A percentile compares a stretch with the other conserved stretches of the same genome.
Conservation (phyloP, 1,284 basidiomycete species). For the Polyporus tsugae region DNA sequence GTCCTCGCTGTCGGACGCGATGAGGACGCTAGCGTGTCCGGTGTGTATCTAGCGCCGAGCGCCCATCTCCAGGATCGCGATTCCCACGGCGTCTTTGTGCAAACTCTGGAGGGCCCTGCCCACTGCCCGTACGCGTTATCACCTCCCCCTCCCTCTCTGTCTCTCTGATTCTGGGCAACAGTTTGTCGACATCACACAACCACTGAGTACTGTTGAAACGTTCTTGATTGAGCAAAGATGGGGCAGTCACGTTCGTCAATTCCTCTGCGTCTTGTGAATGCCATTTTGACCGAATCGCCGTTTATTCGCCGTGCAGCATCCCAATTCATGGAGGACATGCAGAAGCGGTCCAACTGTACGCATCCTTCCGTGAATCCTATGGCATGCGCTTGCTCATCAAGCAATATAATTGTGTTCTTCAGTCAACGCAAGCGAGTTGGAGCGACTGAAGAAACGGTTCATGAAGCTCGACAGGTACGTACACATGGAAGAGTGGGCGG, state of each 20-base stretch:
- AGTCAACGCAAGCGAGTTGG: constrained; percentile 94
- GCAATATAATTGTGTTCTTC: constrained; percentile 12
- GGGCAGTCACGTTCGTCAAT: constrained; percentile 77
- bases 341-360: constrained; percentile 91
- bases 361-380: not conserved
- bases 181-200: not conserved
- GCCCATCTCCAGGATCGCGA: constrained; percentile 12
- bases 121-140: constrained; percentile 26
- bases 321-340: constrained; percentile 95
- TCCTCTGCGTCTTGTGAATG: constrained; percentile 15
- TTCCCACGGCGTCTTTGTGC: constrained; percentile 36
- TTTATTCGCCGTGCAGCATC: constrained; percentile 62
- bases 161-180: not conserved
- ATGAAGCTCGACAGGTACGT: constrained; percentile 95
- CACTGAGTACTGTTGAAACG: constrained; percentile 1
- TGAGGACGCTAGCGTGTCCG: too few relatives aligned
- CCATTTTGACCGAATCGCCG: constrained; percentile 23
- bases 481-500: not conserved
- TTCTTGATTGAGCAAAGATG: constrained; percentile 50
- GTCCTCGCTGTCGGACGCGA: constrained; percentile 27
- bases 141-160: constrained; percentile 12
- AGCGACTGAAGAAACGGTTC: constrained; percentile 97
- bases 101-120: constrained; percentile 6
- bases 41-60: constrained; percentile 25
- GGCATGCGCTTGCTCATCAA: constrained; percentile 19